These are phyloP conservation scores for Yarrowia bubula DNA, from an alignment of 805 yeast genomes.

Conservation along the genomic window DNA sequence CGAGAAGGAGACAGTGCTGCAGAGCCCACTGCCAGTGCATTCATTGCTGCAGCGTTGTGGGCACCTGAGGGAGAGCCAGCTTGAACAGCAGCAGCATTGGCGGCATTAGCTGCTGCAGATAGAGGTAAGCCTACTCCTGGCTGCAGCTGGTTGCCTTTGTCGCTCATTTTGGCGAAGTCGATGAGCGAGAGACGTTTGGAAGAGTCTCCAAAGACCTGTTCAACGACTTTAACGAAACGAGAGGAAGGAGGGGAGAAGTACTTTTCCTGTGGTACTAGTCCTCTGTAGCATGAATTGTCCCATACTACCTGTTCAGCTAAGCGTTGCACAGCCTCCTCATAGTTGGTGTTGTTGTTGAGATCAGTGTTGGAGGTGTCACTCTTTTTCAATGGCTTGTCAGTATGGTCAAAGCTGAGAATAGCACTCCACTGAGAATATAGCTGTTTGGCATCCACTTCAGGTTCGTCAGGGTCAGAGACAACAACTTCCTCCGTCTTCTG, in stretches of 20 bases:
- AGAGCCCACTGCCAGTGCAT: not conserved
- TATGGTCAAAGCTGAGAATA: not conserved
- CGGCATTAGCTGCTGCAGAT: not conserved
- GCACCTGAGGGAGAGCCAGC: not conserved
- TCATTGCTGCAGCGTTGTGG: too few relatives aligned
- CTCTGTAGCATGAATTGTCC: constrained; percentile 1
- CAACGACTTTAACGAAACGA: not conserved
- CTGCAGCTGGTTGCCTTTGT: constrained; percentile 3
- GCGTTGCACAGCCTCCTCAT: constrained; percentile 21
- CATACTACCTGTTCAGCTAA: constrained; percentile 25
- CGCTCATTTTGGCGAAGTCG: constrained; percentile 15
- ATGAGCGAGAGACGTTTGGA: not conserved
- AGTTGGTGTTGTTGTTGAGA: not conserved
- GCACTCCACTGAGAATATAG: not conserved
- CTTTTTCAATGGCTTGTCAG: not conserved
- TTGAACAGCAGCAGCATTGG: not conserved
- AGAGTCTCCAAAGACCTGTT: not conserved
- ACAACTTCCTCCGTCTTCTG: not conserved
- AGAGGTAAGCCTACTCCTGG: not conserved
- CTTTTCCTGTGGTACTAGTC: not conserved
- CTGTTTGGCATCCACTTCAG: constrained; percentile 3
- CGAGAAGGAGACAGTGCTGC: not conserved
- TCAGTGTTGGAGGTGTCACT: not conserved
- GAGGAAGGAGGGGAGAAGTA: not conserved
- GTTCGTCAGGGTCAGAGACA: not conserved